These are phyloP conservation scores for Ophiosphaerella herpotricha DNA, from an alignment of 2,329 filamentous ascomycete species.

Conservation along the genomic window DNA sequence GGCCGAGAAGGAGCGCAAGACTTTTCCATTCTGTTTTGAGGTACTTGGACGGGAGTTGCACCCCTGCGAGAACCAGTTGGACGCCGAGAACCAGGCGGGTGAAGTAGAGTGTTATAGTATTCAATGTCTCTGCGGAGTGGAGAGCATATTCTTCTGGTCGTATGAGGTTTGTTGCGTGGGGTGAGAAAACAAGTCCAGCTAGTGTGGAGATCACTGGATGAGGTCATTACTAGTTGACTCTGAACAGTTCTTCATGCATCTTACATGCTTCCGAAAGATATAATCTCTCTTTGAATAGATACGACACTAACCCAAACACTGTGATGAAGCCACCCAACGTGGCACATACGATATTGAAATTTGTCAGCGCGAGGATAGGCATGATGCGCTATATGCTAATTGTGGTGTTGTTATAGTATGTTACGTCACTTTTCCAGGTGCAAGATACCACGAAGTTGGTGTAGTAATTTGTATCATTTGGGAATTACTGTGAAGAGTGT, in stretches of 20 bases:
- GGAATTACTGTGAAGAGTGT: not conserved
- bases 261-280: constrained; percentile 88
- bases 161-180: constrained; percentile 75
- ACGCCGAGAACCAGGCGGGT: constrained; percentile 85
- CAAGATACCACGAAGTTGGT: not conserved
- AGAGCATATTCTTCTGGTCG: constrained; percentile 74
- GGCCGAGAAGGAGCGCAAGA: constrained; percentile 74
- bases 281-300: constrained; percentile 84
- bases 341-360: constrained; percentile 85
- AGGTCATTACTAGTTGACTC: constrained; percentile 9
- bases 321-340: constrained; percentile 86
- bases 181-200: constrained; percentile 78
- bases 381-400: constrained; percentile 42
- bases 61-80: constrained; percentile 84
- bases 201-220: constrained; percentile 77
- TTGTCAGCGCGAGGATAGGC: constrained; percentile 67
- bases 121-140: constrained; percentile 61
- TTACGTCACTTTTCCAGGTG: constrained; percentile 2
- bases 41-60: constrained; percentile 85
- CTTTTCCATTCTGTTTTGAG: constrained; percentile 78
- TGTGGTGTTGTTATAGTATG: too few species aligned
- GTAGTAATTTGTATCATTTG: not conserved
- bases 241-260: constrained; percentile 42
- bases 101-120: constrained; percentile 80
- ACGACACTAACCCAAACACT: constrained; percentile 88